A percentile compares a stretch with the other conserved stretches of the same genome.
phyloP scores from a whole-genome alignment of 495 filamentous ascomycete species.

The Daldinia concentrica region DNA sequence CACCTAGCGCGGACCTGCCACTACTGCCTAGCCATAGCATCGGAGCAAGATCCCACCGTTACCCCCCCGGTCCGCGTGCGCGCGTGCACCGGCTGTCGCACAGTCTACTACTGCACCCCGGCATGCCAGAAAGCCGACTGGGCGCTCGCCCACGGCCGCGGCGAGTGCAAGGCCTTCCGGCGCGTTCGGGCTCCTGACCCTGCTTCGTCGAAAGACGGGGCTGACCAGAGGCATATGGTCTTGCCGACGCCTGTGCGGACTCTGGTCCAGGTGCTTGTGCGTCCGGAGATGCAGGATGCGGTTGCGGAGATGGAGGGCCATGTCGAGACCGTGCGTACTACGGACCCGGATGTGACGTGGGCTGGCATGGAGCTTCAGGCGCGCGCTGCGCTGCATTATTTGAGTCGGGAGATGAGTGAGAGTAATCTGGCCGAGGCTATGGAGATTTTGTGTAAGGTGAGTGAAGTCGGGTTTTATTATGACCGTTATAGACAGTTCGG shows the following conservation, averaged over 20 bases:
- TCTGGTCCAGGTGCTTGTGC: constrained; percentile 55
- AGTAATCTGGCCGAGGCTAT: constrained; percentile 46
- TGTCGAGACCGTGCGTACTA: constrained; percentile 40
- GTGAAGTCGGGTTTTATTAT: background rate
- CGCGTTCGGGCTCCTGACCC: constrained; percentile 30
- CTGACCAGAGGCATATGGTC: background rate
- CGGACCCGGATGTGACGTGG: background rate
- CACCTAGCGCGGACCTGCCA: constrained; percentile 52
- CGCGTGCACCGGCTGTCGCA: constrained; percentile 61
- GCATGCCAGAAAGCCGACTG: constrained; percentile 67
- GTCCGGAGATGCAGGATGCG: constrained; percentile 43
- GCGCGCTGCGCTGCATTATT: constrained; percentile 52
- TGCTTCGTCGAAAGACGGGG: background rate
- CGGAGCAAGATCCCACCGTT: constrained; percentile 3
- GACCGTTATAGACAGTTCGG: background rate
- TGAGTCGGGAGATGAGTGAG: constrained; percentile 41
- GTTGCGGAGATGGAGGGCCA: constrained; percentile 50
- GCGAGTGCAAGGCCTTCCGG: constrained; percentile 59
- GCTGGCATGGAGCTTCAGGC: constrained; percentile 59
- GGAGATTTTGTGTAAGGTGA: constrained; percentile 55
- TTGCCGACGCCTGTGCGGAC: constrained; percentile 60
- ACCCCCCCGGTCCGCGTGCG: constrained; percentile 41
- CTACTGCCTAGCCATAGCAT: constrained; percentile 48
- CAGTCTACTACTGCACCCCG: constrained; percentile 61
- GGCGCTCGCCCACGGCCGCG: constrained; percentile 58